These are phyloP conservation scores for Cotoneaster glaucophyllus DNA, from an alignment of 306 rosid species.

Conservation along the genomic window DNA sequence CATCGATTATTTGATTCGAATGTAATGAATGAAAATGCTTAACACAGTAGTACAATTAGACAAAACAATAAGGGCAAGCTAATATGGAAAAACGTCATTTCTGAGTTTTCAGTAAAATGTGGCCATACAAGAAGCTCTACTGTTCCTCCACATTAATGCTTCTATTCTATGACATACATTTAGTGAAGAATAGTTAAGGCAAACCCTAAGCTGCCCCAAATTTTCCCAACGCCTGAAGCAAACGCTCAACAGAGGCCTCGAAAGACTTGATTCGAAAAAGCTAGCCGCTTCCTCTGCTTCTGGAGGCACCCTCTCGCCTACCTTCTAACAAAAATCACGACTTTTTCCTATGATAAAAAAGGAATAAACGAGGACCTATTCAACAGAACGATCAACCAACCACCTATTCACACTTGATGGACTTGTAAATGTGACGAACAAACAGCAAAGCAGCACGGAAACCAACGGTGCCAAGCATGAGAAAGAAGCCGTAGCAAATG, in stretches of 20 bases:
- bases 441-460: constrained; percentile 87
- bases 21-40: not conserved
- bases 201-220: constrained; percentile 15
- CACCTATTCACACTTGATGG: constrained; percentile 90
- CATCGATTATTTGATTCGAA: not conserved
- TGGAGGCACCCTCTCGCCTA: constrained; percentile 41
- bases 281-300: constrained; percentile 32
- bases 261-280: constrained; percentile 16
- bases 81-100: constrained; percentile 11
- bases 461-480: constrained; percentile 91
- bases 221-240: constrained; percentile 34
- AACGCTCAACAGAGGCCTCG: constrained; percentile 19
- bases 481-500: constrained; percentile 97
- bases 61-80: not conserved
- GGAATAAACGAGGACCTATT: constrained; percentile 21
- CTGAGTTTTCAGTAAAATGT: constrained; percentile 13
- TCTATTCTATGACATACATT: constrained; percentile 27
- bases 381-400: constrained; percentile 21
- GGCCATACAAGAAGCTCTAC: constrained; percentile 17
- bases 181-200: constrained; percentile 23
- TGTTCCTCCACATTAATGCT: constrained; percentile 16
- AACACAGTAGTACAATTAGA: not conserved
- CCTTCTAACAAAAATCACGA: constrained; percentile 29
- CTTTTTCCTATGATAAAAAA: constrained; percentile 27
- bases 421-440: constrained; percentile 91